phyloP scores from a whole-genome alignment of 2,329 filamentous ascomycete genomes.

The Claviceps cyperi region DNA sequence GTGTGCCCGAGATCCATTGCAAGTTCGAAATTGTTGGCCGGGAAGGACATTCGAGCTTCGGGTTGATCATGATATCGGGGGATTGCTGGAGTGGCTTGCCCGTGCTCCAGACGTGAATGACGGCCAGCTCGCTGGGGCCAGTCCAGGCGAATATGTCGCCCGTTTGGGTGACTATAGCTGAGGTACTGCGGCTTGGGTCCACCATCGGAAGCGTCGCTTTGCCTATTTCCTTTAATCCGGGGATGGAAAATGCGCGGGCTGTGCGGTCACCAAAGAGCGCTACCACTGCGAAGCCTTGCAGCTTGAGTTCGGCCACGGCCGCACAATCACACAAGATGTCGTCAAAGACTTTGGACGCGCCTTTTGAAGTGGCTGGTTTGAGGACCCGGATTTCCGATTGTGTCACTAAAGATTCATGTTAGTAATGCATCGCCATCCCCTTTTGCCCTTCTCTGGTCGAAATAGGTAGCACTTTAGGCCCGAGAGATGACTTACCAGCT shows the following conservation, averaged over 20 bases:
- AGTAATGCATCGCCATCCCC: not conserved
- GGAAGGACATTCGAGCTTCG: constrained; percentile 55
- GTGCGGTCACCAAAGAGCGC: constrained; percentile 74
- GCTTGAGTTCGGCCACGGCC: constrained; percentile 57
- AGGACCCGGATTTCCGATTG: constrained; percentile 74
- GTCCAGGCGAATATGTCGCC: constrained; percentile 82
- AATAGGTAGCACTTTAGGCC: no score
- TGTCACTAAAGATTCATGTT: constrained; percentile 28
- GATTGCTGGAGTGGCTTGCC: constrained; percentile 47
- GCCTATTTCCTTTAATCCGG: constrained; percentile 72
- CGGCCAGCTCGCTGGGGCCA: constrained; percentile 69
- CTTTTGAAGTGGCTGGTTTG: constrained; percentile 70
- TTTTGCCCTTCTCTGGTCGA: no score
- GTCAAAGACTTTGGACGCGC: constrained; percentile 84
- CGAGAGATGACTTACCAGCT: constrained; percentile 37
- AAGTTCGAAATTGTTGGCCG: constrained; percentile 89
- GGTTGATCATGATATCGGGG: constrained; percentile 68
- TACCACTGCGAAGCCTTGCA: constrained; percentile 64
- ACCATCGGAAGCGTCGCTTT: constrained; percentile 52
- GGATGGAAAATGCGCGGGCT: constrained; percentile 72
- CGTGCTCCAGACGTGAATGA: constrained; percentile 75
- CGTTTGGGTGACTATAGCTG: constrained; percentile 56
- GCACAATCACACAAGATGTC: constrained; percentile 71
- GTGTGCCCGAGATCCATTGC: constrained; percentile 93
- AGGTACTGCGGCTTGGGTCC: constrained; percentile 57